phyloP scores from a whole-genome alignment of 352 stramenopile species.

The Peronospora belbahrii region DNA sequence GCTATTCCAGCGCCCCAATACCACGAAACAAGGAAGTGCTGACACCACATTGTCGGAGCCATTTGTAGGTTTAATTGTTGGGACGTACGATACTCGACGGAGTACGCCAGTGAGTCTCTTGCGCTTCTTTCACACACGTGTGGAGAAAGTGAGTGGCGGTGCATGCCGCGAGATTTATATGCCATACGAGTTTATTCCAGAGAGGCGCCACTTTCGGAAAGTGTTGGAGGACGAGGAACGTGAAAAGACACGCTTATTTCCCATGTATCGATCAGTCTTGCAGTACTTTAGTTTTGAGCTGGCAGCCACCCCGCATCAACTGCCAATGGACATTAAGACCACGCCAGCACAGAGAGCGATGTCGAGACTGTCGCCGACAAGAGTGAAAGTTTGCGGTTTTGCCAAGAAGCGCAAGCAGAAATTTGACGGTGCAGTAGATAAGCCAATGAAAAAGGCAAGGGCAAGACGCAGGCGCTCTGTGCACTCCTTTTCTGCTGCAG shows the following conservation, averaged over 20 bases:
- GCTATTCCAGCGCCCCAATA: constrained; percentile 63
- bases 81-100: constrained; percentile 86
- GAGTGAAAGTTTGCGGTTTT: constrained; percentile 5
- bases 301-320: constrained; percentile 1
- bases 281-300: constrained; percentile 19
- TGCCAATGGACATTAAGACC: constrained; percentile 3
- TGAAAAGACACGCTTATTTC: constrained; percentile 15
- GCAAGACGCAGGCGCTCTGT: constrained; percentile 15
- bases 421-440: constrained; percentile 14
- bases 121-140: constrained; percentile 74
- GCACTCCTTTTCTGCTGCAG: constrained; percentile 4
- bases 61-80: constrained; percentile 92
- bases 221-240: constrained; percentile 44
- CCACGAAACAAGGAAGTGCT: constrained; percentile 7
- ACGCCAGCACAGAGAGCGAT: not conserved
- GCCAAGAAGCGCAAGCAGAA: constrained; percentile 39
- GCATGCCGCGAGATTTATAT: constrained; percentile 46
- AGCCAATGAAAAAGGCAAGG: constrained; percentile 25
- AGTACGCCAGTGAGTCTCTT: constrained; percentile 71
- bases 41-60: constrained; percentile 49
- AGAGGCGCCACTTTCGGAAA: constrained; percentile 36
- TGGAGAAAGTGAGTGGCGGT: constrained; percentile 57
- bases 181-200: constrained; percentile 62
- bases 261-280: constrained; percentile 42
- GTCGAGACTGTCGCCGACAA: constrained; percentile 6